These are phyloP conservation scores for Fusarium nodosum DNA, from an alignment of 2,329 filamentous ascomycete species.

Conservation along the genomic window DNA sequence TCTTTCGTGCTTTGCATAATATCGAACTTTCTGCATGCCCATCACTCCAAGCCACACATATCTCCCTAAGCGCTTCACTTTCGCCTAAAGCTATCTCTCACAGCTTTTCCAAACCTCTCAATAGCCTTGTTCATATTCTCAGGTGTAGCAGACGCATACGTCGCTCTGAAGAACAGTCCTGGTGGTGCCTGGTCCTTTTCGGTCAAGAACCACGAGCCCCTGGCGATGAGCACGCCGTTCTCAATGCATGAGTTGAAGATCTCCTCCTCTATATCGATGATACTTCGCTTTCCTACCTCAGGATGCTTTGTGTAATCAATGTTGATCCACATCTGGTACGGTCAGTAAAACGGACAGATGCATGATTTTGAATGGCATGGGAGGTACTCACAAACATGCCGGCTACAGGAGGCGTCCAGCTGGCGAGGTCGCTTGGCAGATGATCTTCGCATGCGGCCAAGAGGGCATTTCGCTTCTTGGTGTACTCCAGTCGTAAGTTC, in stretches of 20 bases:
- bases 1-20: not conserved
- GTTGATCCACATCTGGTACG: constrained; percentile 75
- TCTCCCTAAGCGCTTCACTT: constrained; percentile 34
- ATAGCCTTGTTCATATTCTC: constrained; percentile 80
- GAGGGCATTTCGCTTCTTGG: constrained; percentile 80
- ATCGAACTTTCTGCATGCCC: constrained; percentile 6
- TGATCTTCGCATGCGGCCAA: constrained; percentile 83
- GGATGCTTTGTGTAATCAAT: constrained; percentile 78
- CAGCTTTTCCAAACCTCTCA: constrained; percentile 78
- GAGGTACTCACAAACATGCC: constrained; percentile 91
- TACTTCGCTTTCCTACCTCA: constrained; percentile 62
- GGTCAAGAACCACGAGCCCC: constrained; percentile 92
- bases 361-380: not conserved
- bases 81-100: constrained; percentile 69
- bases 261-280: constrained; percentile 82
- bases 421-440: constrained; percentile 79
- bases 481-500: constrained; percentile 84
- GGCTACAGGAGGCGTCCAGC: constrained; percentile 83
- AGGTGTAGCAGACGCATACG: constrained; percentile 84
- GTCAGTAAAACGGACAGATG: not conserved
- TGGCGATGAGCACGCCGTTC: constrained; percentile 82
- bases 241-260: constrained; percentile 85
- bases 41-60: not conserved
- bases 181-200: constrained; percentile 71
- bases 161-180: constrained; percentile 88